Evolutionary conservation across 164 flowering plant genomes (phyloP).

Genomic region (Vitis riparia): DNA sequence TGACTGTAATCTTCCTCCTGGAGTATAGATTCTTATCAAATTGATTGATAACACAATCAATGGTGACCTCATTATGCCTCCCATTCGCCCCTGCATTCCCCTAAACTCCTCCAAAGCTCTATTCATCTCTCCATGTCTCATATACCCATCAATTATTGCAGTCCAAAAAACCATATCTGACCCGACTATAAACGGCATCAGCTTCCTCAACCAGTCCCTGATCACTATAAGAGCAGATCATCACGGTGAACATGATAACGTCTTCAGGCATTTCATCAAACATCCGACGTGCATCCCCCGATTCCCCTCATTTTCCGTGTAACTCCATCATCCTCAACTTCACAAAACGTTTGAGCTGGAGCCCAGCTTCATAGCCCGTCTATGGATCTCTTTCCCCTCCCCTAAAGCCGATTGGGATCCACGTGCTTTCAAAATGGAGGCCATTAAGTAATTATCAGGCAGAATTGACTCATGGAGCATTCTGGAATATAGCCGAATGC

Average conservation of each 20-base stretch:
- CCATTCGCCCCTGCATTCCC: slow-evolving; percentile 33
- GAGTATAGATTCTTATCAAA: too few species aligned
- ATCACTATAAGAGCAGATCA: slow-evolving; percentile 27
- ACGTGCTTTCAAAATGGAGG: slow-evolving; percentile 33
- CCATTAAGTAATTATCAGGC: slow-evolving; percentile 26
- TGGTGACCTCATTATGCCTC: slow-evolving; percentile 39
- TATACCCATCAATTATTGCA: slow-evolving; percentile 45
- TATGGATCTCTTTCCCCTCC: slow-evolving; percentile 31
- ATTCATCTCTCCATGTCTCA: slow-evolving; percentile 30
- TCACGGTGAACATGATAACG: slow-evolving; percentile 28
- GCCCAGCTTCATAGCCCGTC: slow-evolving; percentile 33
- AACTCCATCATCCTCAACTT: slow-evolving; percentile 30
- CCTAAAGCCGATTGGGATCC: slow-evolving; percentile 19
- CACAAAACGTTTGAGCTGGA: slow-evolving; percentile 16
- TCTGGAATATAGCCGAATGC: slow-evolving; percentile 14
- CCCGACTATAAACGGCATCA: slow-evolving; percentile 20
- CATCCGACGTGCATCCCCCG: slow-evolving; percentile 18
- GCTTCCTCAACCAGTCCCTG: slow-evolving; percentile 31
- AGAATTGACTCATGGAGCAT: slow-evolving; percentile 21
- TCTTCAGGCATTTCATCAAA: slow-evolving; percentile 34
- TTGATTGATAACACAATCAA: slow-evolving; percentile 34
- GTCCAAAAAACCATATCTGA: slow-evolving; percentile 47
- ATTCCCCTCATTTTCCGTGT: slow-evolving; percentile 37
- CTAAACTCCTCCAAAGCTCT: slow-evolving; percentile 36
- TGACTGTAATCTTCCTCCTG: too few species aligned